A percentile compares a stretch with the other conserved stretches of the same genome.
These are phyloP conservation scores for Russula sp. DNA, from an alignment of 768 basidiomycete genomes.

Conservation along the genomic window DNA sequence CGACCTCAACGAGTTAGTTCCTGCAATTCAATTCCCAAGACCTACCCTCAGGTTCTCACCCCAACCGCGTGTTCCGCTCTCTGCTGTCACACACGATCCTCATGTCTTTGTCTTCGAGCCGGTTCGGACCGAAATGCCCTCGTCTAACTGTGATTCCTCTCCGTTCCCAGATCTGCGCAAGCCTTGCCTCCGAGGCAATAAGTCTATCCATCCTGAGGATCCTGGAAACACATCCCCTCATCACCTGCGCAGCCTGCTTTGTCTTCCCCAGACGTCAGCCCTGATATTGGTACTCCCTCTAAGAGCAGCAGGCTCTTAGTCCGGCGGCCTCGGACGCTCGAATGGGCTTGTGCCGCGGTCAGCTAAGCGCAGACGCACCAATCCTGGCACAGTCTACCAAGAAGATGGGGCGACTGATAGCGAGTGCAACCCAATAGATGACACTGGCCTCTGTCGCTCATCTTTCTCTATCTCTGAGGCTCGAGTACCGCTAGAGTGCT, in stretches of 20 bases:
- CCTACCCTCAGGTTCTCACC: background rate
- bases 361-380: constrained; percentile 39
- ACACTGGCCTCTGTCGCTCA: constrained; percentile 1
- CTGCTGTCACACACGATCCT: constrained; percentile 5
- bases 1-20: constrained; percentile 2
- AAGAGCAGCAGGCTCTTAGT: constrained; percentile 22
- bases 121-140: background rate
- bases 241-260: constrained; percentile 32
- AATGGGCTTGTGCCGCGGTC: constrained; percentile 48
- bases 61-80: constrained; percentile 6
- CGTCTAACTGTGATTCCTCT: background rate
- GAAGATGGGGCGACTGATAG: constrained; percentile 30
- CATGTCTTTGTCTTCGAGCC: constrained; percentile 6
- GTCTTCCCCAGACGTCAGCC: constrained; percentile 27
- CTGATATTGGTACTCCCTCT: constrained; percentile 11
- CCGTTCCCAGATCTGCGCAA: constrained; percentile 18
- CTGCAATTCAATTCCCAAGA: background rate
- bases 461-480: constrained; percentile 7
- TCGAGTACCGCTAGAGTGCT: constrained; percentile 32
- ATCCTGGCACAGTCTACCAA: constrained; percentile 14
- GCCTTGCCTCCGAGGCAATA: constrained; percentile 17
- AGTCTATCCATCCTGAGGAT: constrained; percentile 30
- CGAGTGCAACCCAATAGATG: constrained; percentile 14
- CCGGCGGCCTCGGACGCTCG: constrained; percentile 39
- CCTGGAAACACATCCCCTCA: constrained; percentile 36